Percentiles rank a stretch among this genome's conserved stretches.
Evolutionary conservation across 345 rosid genomes (phyloP).

Genomic region (Linum usitatissimum): DNA sequence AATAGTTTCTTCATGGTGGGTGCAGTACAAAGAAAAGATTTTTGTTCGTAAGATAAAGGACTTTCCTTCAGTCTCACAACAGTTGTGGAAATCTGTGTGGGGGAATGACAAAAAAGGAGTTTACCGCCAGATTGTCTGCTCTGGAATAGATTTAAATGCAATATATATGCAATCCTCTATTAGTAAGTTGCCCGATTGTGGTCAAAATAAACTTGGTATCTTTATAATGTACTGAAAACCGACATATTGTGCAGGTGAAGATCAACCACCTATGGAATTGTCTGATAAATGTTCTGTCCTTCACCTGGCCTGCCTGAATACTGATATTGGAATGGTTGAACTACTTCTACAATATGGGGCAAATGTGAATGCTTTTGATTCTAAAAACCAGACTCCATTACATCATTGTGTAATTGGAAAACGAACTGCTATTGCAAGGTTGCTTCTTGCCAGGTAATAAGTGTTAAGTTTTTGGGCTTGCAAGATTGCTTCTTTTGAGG

Average conservation of each 20-base stretch:
- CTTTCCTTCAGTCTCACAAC: constrained; percentile 34
- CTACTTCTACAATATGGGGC: constrained; percentile 70
- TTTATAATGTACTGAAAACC: constrained; percentile 7
- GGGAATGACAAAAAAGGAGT: constrained; percentile 58
- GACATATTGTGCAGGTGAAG: constrained; percentile 24
- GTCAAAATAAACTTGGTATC: background rate
- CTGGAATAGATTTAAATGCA: constrained; percentile 46
- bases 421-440: constrained; percentile 43
- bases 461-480: too few relatives aligned
- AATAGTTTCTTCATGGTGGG: constrained; percentile 12
- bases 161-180: constrained; percentile 42
- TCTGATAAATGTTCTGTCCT: constrained; percentile 52
- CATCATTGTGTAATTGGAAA: constrained; percentile 48
- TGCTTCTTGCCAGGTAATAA: constrained; percentile 49
- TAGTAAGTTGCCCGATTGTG: constrained; percentile 13
- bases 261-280: constrained; percentile 28
- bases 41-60: constrained; percentile 42
- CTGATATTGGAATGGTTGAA: constrained; percentile 73
- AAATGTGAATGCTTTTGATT: constrained; percentile 43
- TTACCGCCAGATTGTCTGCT: constrained; percentile 58
- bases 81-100: constrained; percentile 52
- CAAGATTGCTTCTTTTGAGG: too few relatives aligned
- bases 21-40: constrained; percentile 56
- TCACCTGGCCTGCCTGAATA: constrained; percentile 69
- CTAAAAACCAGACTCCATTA: constrained; percentile 46